Conservation (phyloP, 2,329 filamentous ascomycete genomes). For the Chalara sp. region DNA sequence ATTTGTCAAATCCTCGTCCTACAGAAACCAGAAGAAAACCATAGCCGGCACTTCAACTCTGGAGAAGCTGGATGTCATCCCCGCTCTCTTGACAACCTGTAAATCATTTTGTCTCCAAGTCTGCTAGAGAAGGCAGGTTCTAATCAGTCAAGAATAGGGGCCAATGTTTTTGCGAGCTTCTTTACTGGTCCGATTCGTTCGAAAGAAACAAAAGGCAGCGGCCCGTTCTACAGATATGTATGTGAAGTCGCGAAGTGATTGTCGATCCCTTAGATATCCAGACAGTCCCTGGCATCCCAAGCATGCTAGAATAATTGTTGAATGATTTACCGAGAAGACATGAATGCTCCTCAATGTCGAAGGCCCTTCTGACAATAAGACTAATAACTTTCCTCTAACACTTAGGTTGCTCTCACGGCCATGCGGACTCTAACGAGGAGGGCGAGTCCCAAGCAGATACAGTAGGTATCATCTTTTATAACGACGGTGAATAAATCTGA, state of each 20-base stretch:
- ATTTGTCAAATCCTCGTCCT: constrained; percentile 11
- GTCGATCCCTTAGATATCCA: too few species aligned
- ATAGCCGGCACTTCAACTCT: constrained; percentile 7
- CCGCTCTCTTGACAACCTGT: constrained; percentile 13
- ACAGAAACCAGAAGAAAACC: constrained; percentile 13
- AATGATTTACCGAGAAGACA: too few species aligned
- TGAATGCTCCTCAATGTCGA: too few species aligned
- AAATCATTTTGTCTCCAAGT: neutral
- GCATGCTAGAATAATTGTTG: too few species aligned
- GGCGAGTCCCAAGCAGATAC: constrained; percentile 13
- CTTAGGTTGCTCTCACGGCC: constrained; percentile 5
- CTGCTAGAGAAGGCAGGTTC: neutral
- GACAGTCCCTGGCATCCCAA: too few species aligned
- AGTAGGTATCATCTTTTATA: constrained; percentile 12
- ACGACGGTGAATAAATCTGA: neutral
- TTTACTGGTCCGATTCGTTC: constrained; percentile 13
- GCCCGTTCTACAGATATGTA: constrained; percentile 15
- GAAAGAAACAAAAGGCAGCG: constrained; percentile 8
- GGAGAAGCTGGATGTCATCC: constrained; percentile 19
- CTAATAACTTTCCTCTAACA: too few species aligned
- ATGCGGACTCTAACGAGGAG: constrained; percentile 11
- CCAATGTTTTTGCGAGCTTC: constrained; percentile 9
- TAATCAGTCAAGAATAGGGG: constrained; percentile 5
- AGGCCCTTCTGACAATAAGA: too few species aligned
- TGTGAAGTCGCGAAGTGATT: too few species aligned